Conservation (phyloP, 768 basidiomycete genomes). For the Strobilomyces dryophilus region DNA sequence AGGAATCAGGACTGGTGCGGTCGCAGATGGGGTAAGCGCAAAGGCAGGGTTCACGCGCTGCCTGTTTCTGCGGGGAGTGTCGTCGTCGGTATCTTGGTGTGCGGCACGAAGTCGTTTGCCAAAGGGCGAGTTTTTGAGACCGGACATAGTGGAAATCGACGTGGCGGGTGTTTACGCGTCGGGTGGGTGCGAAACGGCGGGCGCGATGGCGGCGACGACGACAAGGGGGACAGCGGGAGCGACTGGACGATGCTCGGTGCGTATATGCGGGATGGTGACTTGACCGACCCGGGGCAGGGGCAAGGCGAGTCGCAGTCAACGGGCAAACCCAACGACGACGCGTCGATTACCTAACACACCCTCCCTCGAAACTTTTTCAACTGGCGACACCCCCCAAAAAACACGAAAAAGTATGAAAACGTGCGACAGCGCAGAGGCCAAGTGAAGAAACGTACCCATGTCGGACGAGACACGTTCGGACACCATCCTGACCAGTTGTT, state of each 20-base stretch:
- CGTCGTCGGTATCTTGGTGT: slow-evolving; percentile 54
- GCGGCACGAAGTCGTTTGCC: slow-evolving; percentile 78
- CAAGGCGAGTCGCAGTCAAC: slow-evolving; percentile 18
- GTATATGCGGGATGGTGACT: slow-evolving; percentile 4
- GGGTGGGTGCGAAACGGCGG: slow-evolving; percentile 1
- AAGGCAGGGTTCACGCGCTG: slow-evolving; percentile 54
- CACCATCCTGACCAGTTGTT: slow-evolving; percentile 5
- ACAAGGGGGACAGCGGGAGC: background rate
- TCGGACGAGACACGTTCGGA: background rate
- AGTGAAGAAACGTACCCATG: background rate
- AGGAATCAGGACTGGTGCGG: slow-evolving; percentile 45
- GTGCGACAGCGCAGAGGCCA: background rate
- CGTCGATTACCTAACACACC: slow-evolving; percentile 30
- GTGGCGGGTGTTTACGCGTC: background rate
- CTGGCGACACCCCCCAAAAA: slow-evolving; percentile 18
- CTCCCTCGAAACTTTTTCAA: slow-evolving; percentile 20
- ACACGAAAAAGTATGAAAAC: slow-evolving; percentile 4
- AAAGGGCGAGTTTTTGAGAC: slow-evolving; percentile 80
- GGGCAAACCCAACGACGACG: slow-evolving; percentile 23
- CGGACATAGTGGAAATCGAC: slow-evolving; percentile 46
- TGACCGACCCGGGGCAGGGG: slow-evolving; percentile 23
- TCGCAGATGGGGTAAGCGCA: slow-evolving; percentile 33
- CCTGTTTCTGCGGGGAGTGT: slow-evolving; percentile 48
- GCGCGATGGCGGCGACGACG: background rate
- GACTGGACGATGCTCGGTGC: background rate